Evolutionary conservation across 306 rosid genomes (phyloP).

Genomic region (Rosa lucieae): DNA sequence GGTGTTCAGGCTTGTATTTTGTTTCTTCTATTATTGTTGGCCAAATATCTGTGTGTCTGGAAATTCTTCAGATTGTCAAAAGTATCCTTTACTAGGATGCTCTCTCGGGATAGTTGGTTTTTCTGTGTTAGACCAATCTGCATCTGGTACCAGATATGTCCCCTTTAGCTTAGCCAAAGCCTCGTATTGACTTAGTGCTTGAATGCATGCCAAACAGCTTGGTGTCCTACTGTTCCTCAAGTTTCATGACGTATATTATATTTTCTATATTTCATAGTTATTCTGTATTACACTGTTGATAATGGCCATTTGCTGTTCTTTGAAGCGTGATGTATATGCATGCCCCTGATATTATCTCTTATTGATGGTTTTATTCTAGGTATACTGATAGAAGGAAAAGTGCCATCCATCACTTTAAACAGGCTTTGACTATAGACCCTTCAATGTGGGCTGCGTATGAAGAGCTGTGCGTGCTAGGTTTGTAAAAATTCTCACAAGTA

Average conservation of each 20-base stretch:
- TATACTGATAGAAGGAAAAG: constrained; percentile 63
- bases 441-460: constrained; percentile 85
- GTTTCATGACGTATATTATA: not conserved
- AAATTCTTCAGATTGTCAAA: not conserved
- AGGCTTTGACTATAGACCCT: constrained; percentile 52
- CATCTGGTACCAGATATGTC: not conserved
- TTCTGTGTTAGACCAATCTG: not conserved
- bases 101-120: not conserved
- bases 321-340: not conserved
- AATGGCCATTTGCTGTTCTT: not conserved
- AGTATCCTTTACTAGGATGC: not conserved
- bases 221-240: not conserved
- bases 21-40: not conserved
- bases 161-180: not conserved
- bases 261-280: constrained; percentile 2
- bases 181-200: not conserved
- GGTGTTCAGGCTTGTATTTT: not conserved
- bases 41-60: not conserved
- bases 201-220: not conserved
- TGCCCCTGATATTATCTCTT: not conserved
- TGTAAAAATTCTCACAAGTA: constrained; percentile 32
- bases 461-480: constrained; percentile 92
- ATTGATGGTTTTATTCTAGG: constrained; percentile 36
- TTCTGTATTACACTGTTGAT: constrained; percentile 1
- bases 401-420: constrained; percentile 54